Conservation (phyloP, 768 basidiomycete genomes). For the Lactarius quietus region DNA sequence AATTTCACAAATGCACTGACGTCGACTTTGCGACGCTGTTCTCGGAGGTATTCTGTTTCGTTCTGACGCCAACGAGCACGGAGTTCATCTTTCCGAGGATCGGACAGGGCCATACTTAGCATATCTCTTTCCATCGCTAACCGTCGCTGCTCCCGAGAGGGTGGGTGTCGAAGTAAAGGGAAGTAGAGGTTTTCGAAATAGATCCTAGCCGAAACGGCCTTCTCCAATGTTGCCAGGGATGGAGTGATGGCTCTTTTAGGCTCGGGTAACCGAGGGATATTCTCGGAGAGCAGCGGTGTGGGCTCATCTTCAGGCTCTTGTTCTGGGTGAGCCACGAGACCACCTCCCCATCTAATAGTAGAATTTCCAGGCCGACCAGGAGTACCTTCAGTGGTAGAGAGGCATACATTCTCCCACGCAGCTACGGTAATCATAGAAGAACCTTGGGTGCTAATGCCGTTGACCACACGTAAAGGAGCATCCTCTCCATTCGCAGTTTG, state of each 20-base stretch:
- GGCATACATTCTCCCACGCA: slow-evolving; percentile 61
- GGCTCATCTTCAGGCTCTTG: slow-evolving; percentile 54
- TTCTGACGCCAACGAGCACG: slow-evolving; percentile 78
- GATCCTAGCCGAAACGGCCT: slow-evolving; percentile 87
- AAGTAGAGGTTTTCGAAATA: slow-evolving; percentile 93
- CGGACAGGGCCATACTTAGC: slow-evolving; percentile 63
- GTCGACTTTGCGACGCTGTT: slow-evolving; percentile 76
- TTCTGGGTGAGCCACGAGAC: slow-evolving; percentile 64
- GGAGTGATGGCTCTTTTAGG: slow-evolving; percentile 67
- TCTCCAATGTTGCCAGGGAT: slow-evolving; percentile 88
- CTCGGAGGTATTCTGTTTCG: slow-evolving; percentile 88
- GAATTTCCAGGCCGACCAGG: slow-evolving; percentile 59
- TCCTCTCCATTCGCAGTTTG: slow-evolving; percentile 41
- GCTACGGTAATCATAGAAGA: slow-evolving; percentile 75
- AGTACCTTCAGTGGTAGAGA: slow-evolving; percentile 44
- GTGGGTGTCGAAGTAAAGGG: slow-evolving; percentile 76
- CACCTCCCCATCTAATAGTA: slow-evolving; percentile 56
- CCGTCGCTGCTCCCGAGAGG: slow-evolving; percentile 81
- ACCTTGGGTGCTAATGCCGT: slow-evolving; percentile 65
- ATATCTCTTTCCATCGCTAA: slow-evolving; percentile 88
- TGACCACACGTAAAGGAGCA: slow-evolving; percentile 70
- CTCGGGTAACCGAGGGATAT: slow-evolving; percentile 32
- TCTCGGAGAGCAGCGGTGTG: slow-evolving; percentile 32
- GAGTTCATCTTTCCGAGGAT: slow-evolving; percentile 66
- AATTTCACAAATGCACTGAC: slow-evolving; percentile 83